Conservation (phyloP, 306 rosid species). For the Sindora glabra region DNA sequence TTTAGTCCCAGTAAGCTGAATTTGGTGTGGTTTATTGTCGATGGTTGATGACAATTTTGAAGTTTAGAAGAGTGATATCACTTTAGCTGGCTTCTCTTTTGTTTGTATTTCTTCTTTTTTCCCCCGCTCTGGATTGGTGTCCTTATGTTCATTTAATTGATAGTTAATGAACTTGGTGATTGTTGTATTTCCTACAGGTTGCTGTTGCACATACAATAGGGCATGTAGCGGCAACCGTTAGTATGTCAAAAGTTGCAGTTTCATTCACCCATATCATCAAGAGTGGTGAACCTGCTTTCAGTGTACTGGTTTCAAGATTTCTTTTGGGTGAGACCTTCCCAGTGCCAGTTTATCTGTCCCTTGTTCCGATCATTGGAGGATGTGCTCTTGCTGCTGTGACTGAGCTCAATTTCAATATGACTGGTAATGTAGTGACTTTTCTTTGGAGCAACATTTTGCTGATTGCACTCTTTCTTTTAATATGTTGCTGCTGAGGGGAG, state of each 20-base stretch:
- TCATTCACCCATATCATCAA: conserved; percentile 97
- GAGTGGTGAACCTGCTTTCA: conserved; percentile 99
- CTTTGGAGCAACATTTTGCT: background rate
- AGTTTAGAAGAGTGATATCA: background rate
- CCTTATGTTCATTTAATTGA: background rate
- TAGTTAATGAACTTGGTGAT: conserved; percentile 6
- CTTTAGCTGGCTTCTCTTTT: background rate
- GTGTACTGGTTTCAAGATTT: conserved; percentile 84
- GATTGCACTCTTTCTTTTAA: background rate
- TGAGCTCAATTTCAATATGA: conserved; percentile 98
- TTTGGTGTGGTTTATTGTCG: background rate
- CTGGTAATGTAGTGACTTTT: conserved; percentile 41
- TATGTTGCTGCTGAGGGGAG: background rate
- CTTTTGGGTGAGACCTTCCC: conserved; percentile 93
- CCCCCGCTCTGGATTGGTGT: too few relatives aligned
- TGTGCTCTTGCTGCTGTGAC: conserved; percentile 95
- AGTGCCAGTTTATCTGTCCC: conserved; percentile 64
- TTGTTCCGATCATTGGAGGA: conserved; percentile 91
- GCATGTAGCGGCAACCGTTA: conserved; percentile 95
- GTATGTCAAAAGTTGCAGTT: conserved; percentile 99
- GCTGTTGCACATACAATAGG: conserved; percentile 98
- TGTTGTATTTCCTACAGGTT: conserved; percentile 42
- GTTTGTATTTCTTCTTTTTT: background rate
- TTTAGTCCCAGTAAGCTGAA: conserved; percentile 10
- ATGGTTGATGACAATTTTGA: background rate